phyloP scores from a whole-genome alignment of 2,329 filamentous ascomycete species.

The Aspergillus sp. region DNA sequence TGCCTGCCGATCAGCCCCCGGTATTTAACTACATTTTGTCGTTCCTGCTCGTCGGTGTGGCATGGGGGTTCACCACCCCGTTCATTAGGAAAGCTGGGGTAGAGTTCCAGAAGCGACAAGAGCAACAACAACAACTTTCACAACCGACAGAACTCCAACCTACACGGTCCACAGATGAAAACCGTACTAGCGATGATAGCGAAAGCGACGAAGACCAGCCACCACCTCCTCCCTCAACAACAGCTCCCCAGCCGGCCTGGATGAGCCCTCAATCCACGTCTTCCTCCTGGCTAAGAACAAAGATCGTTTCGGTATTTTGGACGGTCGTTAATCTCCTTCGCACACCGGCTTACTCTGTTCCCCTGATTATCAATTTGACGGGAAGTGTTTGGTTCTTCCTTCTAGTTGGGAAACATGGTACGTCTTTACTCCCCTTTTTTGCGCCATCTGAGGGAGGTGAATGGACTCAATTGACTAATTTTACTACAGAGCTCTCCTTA shows the following conservation, averaged over 20 bases:
- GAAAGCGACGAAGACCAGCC: constrained; percentile 12
- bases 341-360: constrained; percentile 81
- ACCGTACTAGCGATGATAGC: neutral
- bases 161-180: neutral
- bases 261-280: constrained; percentile 6
- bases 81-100: constrained; percentile 88
- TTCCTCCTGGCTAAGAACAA: constrained; percentile 61
- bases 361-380: constrained; percentile 82
- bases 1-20: constrained; percentile 32
- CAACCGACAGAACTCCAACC: constrained; percentile 10
- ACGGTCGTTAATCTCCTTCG: constrained; percentile 74
- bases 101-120: constrained; percentile 64
- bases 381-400: constrained; percentile 97
- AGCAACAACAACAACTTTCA: constrained; percentile 21
- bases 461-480: neutral
- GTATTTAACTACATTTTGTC: constrained; percentile 79
- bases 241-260: constrained; percentile 22
- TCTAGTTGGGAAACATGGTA: constrained; percentile 87
- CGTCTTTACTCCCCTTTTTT: constrained; percentile 35
- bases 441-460: neutral
- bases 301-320: constrained; percentile 66
- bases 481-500: constrained; percentile 71
- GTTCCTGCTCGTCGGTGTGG: constrained; percentile 86
- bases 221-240: neutral
- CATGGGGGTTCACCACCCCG: constrained; percentile 89